Evolutionary conservation across 2,329 filamentous ascomycete species (phyloP).

Genomic region (Fusarium hostae): DNA sequence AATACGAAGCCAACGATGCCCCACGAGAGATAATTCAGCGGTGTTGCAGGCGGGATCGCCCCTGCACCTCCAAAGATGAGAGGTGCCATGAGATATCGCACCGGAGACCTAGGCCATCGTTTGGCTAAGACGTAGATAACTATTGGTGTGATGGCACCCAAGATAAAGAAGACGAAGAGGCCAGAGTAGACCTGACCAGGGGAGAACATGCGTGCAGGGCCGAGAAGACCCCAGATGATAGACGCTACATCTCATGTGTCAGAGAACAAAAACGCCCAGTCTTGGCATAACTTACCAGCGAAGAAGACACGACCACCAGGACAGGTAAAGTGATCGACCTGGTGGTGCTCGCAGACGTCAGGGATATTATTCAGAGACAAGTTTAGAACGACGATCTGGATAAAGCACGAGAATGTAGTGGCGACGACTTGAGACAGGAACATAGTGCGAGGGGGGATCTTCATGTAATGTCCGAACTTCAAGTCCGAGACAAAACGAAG

Average conservation of each 20-base stretch:
- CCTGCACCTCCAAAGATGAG: slow-evolving; percentile 71
- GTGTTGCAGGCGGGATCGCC: slow-evolving; percentile 72
- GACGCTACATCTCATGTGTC: slow-evolving; percentile 55
- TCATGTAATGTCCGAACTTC: slow-evolving; percentile 81
- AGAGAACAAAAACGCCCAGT: background rate
- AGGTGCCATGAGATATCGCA: slow-evolving; percentile 68
- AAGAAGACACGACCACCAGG: slow-evolving; percentile 73
- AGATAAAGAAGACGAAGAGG: slow-evolving; percentile 68
- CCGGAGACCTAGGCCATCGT: slow-evolving; percentile 62
- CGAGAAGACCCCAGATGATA: slow-evolving; percentile 75
- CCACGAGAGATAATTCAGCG: slow-evolving; percentile 81
- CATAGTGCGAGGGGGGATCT: slow-evolving; percentile 73
- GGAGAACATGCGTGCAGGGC: slow-evolving; percentile 71
- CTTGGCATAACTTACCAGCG: slow-evolving; percentile 55
- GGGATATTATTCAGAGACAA: slow-evolving; percentile 70
- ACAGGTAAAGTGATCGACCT: slow-evolving; percentile 70
- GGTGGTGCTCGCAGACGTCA: slow-evolving; percentile 68
- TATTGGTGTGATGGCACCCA: slow-evolving; percentile 66
- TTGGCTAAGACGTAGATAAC: slow-evolving; percentile 61
- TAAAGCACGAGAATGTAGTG: slow-evolving; percentile 72
- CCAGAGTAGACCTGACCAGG: slow-evolving; percentile 70
- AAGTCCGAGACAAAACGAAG: slow-evolving; percentile 73
- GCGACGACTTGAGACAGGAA: slow-evolving; percentile 74
- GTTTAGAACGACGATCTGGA: slow-evolving; percentile 74
- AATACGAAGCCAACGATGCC: slow-evolving; percentile 76